Conservation (phyloP, 2,329 filamentous ascomycete species). For the Lachnellula suecica region DNA sequence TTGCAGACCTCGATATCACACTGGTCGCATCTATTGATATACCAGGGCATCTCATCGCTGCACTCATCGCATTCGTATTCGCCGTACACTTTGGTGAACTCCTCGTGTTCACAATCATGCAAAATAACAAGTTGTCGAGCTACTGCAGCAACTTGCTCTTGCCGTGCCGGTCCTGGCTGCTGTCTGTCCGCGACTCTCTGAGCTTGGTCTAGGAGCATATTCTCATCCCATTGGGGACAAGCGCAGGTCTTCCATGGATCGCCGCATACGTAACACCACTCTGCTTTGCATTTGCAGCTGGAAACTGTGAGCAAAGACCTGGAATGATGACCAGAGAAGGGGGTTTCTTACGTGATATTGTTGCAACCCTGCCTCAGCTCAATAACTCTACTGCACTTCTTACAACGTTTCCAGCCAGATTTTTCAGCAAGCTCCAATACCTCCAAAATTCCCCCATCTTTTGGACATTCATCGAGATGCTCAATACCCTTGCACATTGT, state of each 20-base stretch:
- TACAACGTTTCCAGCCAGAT: slow-evolving; percentile 51
- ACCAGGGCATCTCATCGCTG: slow-evolving; percentile 34
- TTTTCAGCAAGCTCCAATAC: slow-evolving; percentile 34
- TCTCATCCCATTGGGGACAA: slow-evolving; percentile 40
- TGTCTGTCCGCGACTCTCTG: slow-evolving; percentile 25
- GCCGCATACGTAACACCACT: slow-evolving; percentile 51
- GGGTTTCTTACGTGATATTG: slow-evolving; percentile 49
- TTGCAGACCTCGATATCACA: slow-evolving; percentile 46
- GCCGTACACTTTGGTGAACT: slow-evolving; percentile 36
- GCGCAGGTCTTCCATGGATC: slow-evolving; percentile 37
- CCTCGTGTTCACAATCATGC: slow-evolving; percentile 39
- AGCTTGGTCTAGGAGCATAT: slow-evolving; percentile 30
- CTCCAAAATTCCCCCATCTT: slow-evolving; percentile 38
- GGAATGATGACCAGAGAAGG: neutral
- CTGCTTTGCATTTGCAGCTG: slow-evolving; percentile 42
- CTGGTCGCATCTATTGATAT: slow-evolving; percentile 45
- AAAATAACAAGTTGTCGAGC: slow-evolving; percentile 30
- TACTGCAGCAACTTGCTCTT: neutral
- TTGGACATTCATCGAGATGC: slow-evolving; percentile 47
- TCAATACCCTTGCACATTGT: slow-evolving; percentile 43
- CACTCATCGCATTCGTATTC: slow-evolving; percentile 42
- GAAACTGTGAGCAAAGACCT: neutral
- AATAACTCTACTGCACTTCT: slow-evolving; percentile 42
- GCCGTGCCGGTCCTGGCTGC: neutral
- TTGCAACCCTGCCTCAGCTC: slow-evolving; percentile 49